Conservation (phyloP, 129 eudicot species). For the Ambrosia trifida region DNA sequence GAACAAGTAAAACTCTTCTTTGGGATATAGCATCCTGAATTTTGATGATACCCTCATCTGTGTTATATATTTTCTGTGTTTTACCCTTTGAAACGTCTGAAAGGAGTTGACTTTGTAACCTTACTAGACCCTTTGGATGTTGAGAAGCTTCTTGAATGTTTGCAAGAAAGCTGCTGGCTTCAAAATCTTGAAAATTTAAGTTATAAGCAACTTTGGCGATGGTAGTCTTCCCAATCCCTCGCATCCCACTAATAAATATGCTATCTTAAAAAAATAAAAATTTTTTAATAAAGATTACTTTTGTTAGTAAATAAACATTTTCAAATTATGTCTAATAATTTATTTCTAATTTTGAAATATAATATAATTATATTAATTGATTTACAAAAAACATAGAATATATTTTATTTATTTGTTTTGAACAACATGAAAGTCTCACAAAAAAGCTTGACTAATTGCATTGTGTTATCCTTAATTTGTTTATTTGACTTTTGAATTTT, state of each 20-base stretch:
- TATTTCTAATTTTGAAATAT: too few species aligned
- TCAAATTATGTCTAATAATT: too few species aligned
- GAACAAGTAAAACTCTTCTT: slow-evolving; percentile 29
- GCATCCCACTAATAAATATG: slow-evolving; percentile 42
- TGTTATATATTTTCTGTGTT: slow-evolving; percentile 17
- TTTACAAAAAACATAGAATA: too few species aligned
- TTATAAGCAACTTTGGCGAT: slow-evolving; percentile 35
- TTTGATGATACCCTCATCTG: slow-evolving; percentile 29
- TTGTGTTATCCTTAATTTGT: too few species aligned
- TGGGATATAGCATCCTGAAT: slow-evolving; percentile 25
- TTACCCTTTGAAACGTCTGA: slow-evolving; percentile 33
- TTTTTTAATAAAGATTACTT: too few species aligned
- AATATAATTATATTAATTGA: too few species aligned
- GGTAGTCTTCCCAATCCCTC: slow-evolving; percentile 41
- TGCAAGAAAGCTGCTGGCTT: slow-evolving; percentile 41
- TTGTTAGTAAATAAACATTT: too few species aligned
- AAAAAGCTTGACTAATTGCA: too few species aligned
- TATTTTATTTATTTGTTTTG: too few species aligned
- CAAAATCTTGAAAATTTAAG: slow-evolving; percentile 22
- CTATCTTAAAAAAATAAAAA: too few species aligned
- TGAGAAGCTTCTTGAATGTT: slow-evolving; percentile 30
- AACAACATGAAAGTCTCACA: too few species aligned
- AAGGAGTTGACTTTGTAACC: slow-evolving; percentile 33
- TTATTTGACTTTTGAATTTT: too few species aligned
- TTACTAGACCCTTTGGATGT: slow-evolving; percentile 33